A percentile compares a stretch with the other conserved stretches of the same genome.
These are phyloP conservation scores for Apiosordaria backusii DNA, from an alignment of 495 filamentous ascomycete genomes.

Conservation along the genomic window DNA sequence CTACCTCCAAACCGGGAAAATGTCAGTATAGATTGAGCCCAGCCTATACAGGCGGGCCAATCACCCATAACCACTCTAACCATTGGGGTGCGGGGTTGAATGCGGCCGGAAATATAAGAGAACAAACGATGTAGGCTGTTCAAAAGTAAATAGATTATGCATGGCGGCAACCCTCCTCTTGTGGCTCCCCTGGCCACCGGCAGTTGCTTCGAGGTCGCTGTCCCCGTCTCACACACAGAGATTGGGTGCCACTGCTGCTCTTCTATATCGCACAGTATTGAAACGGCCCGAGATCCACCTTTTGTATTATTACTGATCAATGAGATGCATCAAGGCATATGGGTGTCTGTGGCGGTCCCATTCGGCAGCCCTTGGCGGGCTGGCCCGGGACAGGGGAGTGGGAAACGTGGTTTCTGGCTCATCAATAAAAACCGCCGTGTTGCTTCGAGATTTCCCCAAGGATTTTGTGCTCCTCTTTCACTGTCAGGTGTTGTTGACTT, in stretches of 20 bases:
- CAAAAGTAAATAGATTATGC: constrained; percentile 3
- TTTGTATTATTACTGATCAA: not conserved
- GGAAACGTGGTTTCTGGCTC: not conserved
- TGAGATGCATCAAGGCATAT: not conserved
- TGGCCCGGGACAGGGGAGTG: not conserved
- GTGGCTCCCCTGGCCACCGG: not conserved
- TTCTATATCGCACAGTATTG: not conserved
- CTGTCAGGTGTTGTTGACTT: not conserved
- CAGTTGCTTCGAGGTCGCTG: not conserved
- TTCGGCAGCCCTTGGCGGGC: not conserved
- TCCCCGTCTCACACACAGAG: not conserved
- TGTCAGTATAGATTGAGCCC: constrained; percentile 1
- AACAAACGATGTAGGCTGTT: not conserved
- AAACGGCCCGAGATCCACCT: constrained; percentile 1
- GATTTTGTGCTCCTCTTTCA: not conserved
- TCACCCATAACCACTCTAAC: not conserved
- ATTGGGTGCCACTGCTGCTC: not conserved
- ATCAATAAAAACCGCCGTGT: not conserved
- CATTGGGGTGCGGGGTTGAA: not conserved
- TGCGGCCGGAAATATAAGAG: not conserved
- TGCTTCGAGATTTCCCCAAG: not conserved
- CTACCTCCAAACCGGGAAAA: not conserved
- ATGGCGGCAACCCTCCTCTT: not conserved
- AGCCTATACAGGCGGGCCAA: not conserved
- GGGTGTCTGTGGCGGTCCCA: not conserved